Percentiles rank a stretch among this genome's conserved stretches.
These are phyloP conservation scores for Amanita exitialis DNA, from an alignment of 768 basidiomycete species.

Conservation along the genomic window DNA sequence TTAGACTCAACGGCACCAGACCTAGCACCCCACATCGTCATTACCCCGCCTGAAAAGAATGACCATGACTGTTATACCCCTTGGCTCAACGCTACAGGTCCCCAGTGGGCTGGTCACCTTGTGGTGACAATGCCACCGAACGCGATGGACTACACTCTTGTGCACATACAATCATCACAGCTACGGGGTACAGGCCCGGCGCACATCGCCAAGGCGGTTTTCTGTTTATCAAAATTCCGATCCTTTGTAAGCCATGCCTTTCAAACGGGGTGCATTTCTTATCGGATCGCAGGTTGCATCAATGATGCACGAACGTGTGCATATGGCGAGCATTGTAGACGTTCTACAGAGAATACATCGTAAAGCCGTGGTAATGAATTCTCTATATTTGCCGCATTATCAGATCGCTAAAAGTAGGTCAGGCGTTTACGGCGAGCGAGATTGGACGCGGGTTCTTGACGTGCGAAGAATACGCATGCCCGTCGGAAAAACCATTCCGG, in stretches of 20 bases:
- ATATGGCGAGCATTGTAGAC: constrained; percentile 20
- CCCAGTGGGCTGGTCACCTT: constrained; percentile 25
- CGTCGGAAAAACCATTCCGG: constrained; percentile 27
- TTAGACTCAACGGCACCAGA: constrained; percentile 32
- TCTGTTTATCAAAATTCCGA: constrained; percentile 21
- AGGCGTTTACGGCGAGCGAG: constrained; percentile 32
- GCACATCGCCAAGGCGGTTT: constrained; percentile 14
- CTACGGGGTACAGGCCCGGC: background rate
- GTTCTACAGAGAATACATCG: constrained; percentile 25
- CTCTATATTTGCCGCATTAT: background rate
- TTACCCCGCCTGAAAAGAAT: constrained; percentile 33
- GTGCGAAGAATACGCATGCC: constrained; percentile 15
- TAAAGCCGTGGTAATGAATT: constrained; percentile 28
- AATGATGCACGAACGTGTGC: constrained; percentile 18
- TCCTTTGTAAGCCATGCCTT: constrained; percentile 15
- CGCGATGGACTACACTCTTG: constrained; percentile 1
- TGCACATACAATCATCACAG: background rate
- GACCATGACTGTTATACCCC: constrained; percentile 23
- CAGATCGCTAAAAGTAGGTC: constrained; percentile 6
- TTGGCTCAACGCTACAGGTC: constrained; percentile 25
- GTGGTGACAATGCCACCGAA: constrained; percentile 15
- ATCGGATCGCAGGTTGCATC: constrained; percentile 9
- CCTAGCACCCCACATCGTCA: constrained; percentile 39
- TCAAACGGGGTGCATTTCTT: background rate
- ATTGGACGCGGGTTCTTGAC: constrained; percentile 24